Conservation (phyloP, 1,139 yeast species). For the Zygotorulaspora mrakii region DNA sequence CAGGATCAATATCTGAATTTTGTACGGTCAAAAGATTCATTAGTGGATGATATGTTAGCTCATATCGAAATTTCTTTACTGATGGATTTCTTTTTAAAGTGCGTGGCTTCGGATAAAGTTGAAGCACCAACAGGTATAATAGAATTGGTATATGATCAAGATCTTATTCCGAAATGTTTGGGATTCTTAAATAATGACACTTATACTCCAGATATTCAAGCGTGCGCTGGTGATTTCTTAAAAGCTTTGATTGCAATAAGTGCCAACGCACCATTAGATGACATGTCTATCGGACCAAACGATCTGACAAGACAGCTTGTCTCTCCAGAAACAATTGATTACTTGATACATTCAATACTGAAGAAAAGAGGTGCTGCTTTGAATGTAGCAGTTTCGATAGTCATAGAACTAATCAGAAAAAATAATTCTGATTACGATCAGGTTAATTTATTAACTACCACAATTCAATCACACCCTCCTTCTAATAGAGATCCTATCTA, state of each 20-base stretch:
- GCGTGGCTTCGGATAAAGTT: slow-evolving; percentile 61
- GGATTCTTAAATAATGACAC: slow-evolving; percentile 47
- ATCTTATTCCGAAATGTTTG: slow-evolving; percentile 48
- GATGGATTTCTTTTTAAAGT: slow-evolving; percentile 66
- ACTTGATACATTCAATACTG: slow-evolving; percentile 70
- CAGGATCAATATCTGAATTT: slow-evolving; percentile 51
- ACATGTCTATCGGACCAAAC: slow-evolving; percentile 92
- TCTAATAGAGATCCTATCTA: slow-evolving; percentile 78
- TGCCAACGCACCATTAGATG: slow-evolving; percentile 62
- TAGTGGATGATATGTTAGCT: slow-evolving; percentile 51
- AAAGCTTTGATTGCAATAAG: slow-evolving; percentile 91
- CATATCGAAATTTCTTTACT: slow-evolving; percentile 58
- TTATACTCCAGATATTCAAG: slow-evolving; percentile 60
- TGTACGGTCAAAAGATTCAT: slow-evolving; percentile 45
- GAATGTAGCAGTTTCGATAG: slow-evolving; percentile 91
- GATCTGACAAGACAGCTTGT: slow-evolving; percentile 86
- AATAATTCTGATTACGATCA: slow-evolving; percentile 94
- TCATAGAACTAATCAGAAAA: slow-evolving; percentile 90
- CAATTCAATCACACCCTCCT: slow-evolving; percentile 84
- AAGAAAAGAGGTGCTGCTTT: slow-evolving; percentile 78
- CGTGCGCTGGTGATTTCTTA: slow-evolving; percentile 90
- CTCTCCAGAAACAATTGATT: slow-evolving; percentile 57
- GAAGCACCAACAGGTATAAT: slow-evolving; percentile 63
- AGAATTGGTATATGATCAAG: slow-evolving; percentile 50
- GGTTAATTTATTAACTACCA: slow-evolving; percentile 77